A percentile compares a stretch with the other conserved stretches of the same genome.
These are phyloP conservation scores for Pythium myriotylum DNA, from an alignment of 352 stramenopile species.

Conservation along the genomic window DNA sequence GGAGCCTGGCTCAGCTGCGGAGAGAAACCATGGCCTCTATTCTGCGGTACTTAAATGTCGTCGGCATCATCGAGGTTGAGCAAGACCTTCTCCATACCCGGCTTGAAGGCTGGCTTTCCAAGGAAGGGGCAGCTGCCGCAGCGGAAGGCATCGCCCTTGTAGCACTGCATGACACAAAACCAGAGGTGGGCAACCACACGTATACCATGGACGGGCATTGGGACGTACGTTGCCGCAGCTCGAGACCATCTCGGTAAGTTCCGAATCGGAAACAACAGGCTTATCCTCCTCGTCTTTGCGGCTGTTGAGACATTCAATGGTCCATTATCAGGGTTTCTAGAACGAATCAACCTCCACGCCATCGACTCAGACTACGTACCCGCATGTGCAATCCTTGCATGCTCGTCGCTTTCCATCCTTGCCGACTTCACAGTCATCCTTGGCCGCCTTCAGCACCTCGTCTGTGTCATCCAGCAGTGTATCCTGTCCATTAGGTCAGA, in stretches of 20 bases:
- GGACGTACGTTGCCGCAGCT: conserved; percentile 80
- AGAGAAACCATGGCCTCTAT: background rate
- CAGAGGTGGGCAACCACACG: background rate
- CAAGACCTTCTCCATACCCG: conserved; percentile 86
- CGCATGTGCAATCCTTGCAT: conserved; percentile 98
- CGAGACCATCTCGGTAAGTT: conserved; percentile 78
- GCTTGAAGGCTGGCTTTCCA: conserved; percentile 96
- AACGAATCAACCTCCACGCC: background rate
- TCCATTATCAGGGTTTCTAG: background rate
- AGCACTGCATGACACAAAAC: conserved; percentile 76
- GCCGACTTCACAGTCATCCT: conserved; percentile 74
- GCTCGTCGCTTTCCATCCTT: conserved; percentile 90
- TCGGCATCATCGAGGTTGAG: conserved; percentile 80
- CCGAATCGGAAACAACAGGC: conserved; percentile 70
- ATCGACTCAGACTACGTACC: conserved; percentile 42
- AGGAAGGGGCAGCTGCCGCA: conserved; percentile 96
- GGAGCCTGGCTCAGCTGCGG: no score
- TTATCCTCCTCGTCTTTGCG: conserved; percentile 76
- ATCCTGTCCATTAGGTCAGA: conserved; percentile 35
- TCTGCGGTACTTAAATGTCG: conserved; percentile 56
- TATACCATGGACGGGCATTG: background rate
- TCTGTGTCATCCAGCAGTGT: conserved; percentile 83
- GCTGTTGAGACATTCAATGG: conserved; percentile 22
- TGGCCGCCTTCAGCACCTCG: conserved; percentile 71
- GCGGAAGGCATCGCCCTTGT: conserved; percentile 97